Percentiles rank a stretch among this genome's conserved stretches.
Evolutionary conservation across 1,284 basidiomycete species (phyloP).

Genomic region (Hemileia vastatrix): DNA sequence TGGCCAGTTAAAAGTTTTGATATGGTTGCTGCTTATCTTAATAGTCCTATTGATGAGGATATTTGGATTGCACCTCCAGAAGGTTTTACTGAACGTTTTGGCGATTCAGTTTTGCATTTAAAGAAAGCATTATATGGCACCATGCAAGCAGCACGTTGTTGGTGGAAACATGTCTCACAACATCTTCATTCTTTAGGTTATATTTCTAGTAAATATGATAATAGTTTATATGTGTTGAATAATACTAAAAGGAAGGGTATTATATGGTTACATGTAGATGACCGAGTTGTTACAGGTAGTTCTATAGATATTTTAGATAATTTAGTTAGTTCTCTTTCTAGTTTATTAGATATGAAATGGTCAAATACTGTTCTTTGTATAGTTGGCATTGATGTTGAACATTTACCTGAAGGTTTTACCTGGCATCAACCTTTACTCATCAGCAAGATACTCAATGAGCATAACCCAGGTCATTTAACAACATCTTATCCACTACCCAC

Average conservation of each 20-base stretch:
- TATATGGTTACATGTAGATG: not conserved
- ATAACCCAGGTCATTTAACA: not conserved
- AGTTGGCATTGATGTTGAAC: not conserved
- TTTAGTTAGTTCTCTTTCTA: not conserved
- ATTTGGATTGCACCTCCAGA: not conserved
- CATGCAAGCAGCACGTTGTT: not conserved
- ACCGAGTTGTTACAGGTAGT: not conserved
- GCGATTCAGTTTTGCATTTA: not conserved
- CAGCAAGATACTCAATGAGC: not conserved
- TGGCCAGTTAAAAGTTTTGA: not conserved
- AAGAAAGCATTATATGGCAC: not conserved
- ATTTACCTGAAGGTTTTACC: not conserved
- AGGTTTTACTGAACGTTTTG: not conserved
- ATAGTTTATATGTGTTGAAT: not conserved
- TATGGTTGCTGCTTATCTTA: not conserved
- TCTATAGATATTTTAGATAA: not conserved
- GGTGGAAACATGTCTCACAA: not conserved
- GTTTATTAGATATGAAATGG: slow-evolving; percentile 1
- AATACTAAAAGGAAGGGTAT: not conserved
- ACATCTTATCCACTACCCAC: not conserved
- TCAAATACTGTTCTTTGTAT: not conserved
- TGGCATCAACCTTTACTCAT: not conserved
- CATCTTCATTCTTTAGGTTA: not conserved
- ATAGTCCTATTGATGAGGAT: not conserved
- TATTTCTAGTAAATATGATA: not conserved